Conservation (phyloP, 2,329 filamentous ascomycete genomes). For the Pestalotiopsis sp. region DNA sequence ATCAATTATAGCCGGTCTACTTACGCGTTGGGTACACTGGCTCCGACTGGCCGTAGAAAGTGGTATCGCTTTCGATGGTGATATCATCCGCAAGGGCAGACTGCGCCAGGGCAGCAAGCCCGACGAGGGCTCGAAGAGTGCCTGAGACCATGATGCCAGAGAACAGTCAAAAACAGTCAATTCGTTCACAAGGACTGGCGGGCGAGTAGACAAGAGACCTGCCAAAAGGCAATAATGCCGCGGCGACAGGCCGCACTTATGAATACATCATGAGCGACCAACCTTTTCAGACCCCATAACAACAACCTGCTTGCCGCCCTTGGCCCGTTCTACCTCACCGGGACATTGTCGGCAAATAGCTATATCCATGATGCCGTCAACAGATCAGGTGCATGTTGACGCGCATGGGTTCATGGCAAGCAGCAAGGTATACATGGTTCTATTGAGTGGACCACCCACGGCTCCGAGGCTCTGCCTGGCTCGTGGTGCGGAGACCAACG, state of each 20-base stretch:
- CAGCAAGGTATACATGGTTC: background rate
- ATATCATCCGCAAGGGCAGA: background rate
- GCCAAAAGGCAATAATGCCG: background rate
- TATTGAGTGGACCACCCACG: background rate
- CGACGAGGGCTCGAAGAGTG: background rate
- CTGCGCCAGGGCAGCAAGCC: background rate
- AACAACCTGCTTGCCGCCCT: background rate
- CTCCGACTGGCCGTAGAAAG: conserved; percentile 21
- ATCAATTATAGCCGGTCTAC: background rate
- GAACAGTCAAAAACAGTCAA: background rate
- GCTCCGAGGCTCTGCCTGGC: background rate
- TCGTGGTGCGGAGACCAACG: background rate
- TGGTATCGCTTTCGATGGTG: conserved; percentile 17
- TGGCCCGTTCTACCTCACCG: background rate
- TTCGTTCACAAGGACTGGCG: background rate
- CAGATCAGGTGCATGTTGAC: background rate
- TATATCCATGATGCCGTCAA: background rate
- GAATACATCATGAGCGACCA: background rate
- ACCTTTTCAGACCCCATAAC: background rate
- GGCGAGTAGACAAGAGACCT: background rate
- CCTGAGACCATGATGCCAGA: background rate
- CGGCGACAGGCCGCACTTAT: background rate
- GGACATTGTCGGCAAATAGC: background rate
- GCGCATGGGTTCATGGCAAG: background rate
- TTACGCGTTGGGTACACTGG: conserved; percentile 23